Base-by-base conservation (phyloP, 2,329 filamentous ascomycete species). In the Cladosporium sp. region DNA sequence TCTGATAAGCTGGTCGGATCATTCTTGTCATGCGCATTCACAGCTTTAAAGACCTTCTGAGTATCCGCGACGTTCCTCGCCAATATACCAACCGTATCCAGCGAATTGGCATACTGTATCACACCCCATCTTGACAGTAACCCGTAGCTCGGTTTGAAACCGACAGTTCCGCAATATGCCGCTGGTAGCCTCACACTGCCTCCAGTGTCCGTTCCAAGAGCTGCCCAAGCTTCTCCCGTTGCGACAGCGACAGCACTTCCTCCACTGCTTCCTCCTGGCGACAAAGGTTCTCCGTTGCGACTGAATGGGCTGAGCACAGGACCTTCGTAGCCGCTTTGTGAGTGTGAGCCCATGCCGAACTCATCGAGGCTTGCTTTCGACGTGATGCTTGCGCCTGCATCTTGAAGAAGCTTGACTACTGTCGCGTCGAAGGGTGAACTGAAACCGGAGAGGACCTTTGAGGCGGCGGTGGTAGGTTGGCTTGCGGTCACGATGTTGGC, bases 351-450 rank as follows among this genome's bases (percentile, higher is more conserved):
- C 91, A 96, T 96, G 22, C 91, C 90, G 66, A 96, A 96, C 66
- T 95, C 93, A 70, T 97, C 93, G 76, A 97, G 83, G 66, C 95
- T 96, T 2, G 89, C 91, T 69, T 96, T 96, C 6, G 86, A 86
- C 1, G 84, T 76, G 2, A 92, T 67, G 5, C 78, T 67, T 5
- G 82, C 83, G 37, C 85, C 86, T 4, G 79, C 76, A 22, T 73
- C 65, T 50, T 80, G 78, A 29, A 96, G 76, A 60, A 84, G 80
- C 45, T 77, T 72, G 29, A 95, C 82, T 15, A 96, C 84, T 7
- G 88, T 92, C 15, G 92, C 89, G 65, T 91, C 82, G 68, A 87
- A 92, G 3, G 91, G 88, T 54, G 86, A 89, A 30, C 68, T 72
- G 68, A 91, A 88, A 54, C 74, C 75, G 24, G 61, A 61, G 36